Conservation (phyloP, 2,329 filamentous ascomycete genomes). For the Penicillium polonicum region DNA sequence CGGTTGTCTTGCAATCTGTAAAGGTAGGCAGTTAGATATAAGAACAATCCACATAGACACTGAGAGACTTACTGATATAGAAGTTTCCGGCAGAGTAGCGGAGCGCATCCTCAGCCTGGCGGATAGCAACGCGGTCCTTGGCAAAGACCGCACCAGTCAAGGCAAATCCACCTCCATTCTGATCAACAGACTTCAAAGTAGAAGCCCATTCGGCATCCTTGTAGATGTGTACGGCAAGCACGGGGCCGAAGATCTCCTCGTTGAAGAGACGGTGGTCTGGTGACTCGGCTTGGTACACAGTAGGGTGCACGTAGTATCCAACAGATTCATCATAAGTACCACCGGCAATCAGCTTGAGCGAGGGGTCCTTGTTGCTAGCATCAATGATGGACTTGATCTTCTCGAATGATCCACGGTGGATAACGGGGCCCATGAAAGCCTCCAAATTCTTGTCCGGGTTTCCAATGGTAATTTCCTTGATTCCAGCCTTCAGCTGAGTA, state of each 20-base stretch:
- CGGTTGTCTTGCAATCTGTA: conserved; percentile 53
- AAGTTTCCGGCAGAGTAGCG: conserved; percentile 44
- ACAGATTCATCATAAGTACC: conserved; percentile 72
- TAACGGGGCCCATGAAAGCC: conserved; percentile 80
- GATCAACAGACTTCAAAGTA: conserved; percentile 50
- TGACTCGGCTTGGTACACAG: conserved; percentile 71
- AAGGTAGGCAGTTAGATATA: neutral
- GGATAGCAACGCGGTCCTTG: conserved; percentile 37
- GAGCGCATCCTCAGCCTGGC: conserved; percentile 38
- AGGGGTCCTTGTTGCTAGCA: conserved; percentile 67
- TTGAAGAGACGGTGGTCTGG: conserved; percentile 69
- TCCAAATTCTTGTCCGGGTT: conserved; percentile 37
- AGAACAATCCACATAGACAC: neutral
- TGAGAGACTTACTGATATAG: conserved; percentile 38
- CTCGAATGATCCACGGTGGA: conserved; percentile 74
- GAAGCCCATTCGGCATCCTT: conserved; percentile 65
- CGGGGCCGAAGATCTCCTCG: conserved; percentile 77
- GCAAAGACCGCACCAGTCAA: conserved; percentile 43
- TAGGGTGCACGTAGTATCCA: conserved; percentile 79
- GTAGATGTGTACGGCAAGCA: conserved; percentile 72
- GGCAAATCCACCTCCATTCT: conserved; percentile 36
- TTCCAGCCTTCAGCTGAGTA: conserved; percentile 62
- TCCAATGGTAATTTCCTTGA: conserved; percentile 67
- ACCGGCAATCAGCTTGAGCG: conserved; percentile 68
- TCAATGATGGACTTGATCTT: conserved; percentile 75